Base-by-base conservation (phyloP, 2,329 filamentous ascomycete species). In the Penicillium occitanis region DNA sequence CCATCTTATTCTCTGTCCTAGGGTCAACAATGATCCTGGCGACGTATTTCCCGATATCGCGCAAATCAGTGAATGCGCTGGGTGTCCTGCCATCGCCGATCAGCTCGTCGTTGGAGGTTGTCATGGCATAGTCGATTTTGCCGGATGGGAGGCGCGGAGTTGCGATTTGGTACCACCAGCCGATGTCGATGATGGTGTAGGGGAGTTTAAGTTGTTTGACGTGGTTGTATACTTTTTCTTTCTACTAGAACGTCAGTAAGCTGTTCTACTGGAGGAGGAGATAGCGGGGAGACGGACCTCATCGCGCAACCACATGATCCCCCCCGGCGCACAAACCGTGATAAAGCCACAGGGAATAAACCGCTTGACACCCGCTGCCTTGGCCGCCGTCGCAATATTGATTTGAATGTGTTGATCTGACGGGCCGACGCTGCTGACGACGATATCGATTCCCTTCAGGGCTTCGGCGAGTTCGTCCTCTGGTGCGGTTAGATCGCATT, bases 131-230 rank as follows among this genome's bases (percentile, higher is more conserved):
- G 67, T 82, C 80, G 3, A 76, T 70, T 28, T 70, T 70, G 5
- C 80, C 80, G 25, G 75, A 79, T 6, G 80, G 78, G 0, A 84
- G 53, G 0, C 57, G 65, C 2, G 79, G 79, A 11, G 79, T 71
- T 1, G 73, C 71, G 22, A 81, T 65, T 67, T 85, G 83, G 67
- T 83, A 80, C 85, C 84, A 86, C 71, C 73, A 84, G 4, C 84
- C 85, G 0, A 85, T 78, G 61, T 87, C 84, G 48, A 86, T 81
- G 68, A 83, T 72, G 0, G 84, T 86, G 72, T 82, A 86, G 0
- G 82, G 80, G 0, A 86, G 73, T 13, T 75, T 69, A 0, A 81
- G 66, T n/a, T 73, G 69, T 67, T 80, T 78, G 61, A 85, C 74
- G 37, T 81, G 75, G 42, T 82, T 74, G 65, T 81, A 76, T 2